Percentiles rank a stretch among this genome's conserved stretches.
Evolutionary conservation across 1,139 yeast species (phyloP).

Genomic region (Candida neerlandica): DNA sequence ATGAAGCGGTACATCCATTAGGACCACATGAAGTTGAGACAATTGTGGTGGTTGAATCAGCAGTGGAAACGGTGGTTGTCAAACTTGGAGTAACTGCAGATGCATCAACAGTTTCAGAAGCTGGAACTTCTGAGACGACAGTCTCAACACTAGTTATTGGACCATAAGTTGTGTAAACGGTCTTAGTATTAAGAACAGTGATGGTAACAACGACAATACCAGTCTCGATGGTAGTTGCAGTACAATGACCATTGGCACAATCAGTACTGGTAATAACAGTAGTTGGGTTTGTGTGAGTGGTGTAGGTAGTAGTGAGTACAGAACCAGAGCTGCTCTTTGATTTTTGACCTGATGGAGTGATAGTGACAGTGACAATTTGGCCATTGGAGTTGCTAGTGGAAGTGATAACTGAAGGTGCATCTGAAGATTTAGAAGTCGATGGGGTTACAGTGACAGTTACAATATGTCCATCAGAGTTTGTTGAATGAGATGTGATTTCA

Average conservation of each 20-base stretch:
- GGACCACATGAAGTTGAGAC: slow-evolving; percentile 1
- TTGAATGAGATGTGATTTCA: neutral
- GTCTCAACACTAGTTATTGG: slow-evolving; percentile 5
- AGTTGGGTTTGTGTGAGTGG: slow-evolving; percentile 2
- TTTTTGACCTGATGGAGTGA: neutral
- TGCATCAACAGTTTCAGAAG: neutral
- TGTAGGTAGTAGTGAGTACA: neutral
- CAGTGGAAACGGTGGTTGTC: slow-evolving; percentile 1
- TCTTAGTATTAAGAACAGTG: slow-evolving; percentile 1
- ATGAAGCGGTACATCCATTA: neutral
- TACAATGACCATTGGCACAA: slow-evolving; percentile 1
- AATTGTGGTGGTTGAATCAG: slow-evolving; percentile 1
- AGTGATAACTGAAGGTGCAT: neutral
- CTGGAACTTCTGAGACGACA: neutral
- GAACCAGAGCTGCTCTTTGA: neutral
- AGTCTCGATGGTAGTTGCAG: slow-evolving; percentile 1
- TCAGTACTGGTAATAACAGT: neutral
- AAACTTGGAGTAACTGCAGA: neutral
- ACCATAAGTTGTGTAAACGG: slow-evolving; percentile 4
- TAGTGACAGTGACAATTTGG: neutral
- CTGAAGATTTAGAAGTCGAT: no score
- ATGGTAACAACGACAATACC: slow-evolving; percentile 4
- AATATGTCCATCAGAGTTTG: neutral
- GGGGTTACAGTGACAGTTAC: slow-evolving; percentile 1
- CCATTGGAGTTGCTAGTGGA: neutral